These are phyloP conservation scores for Amanita inopinata DNA, from an alignment of 768 basidiomycete species.

Conservation along the genomic window DNA sequence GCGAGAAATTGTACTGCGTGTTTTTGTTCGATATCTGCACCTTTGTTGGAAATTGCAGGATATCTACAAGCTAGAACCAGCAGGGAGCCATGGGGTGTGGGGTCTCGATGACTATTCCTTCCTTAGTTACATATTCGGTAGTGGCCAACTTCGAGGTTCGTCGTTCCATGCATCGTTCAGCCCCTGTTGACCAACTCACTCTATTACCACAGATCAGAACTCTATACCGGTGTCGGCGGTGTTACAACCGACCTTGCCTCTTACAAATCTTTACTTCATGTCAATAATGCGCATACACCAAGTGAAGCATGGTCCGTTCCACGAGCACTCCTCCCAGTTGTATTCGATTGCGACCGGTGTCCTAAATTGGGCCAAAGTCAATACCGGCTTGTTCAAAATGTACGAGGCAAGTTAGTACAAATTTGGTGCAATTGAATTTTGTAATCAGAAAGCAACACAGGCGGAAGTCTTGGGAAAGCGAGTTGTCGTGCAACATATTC, in stretches of 20 bases:
- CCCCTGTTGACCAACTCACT: slow-evolving; percentile 9
- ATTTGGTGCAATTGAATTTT: slow-evolving; percentile 2
- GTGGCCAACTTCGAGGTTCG: slow-evolving; percentile 75
- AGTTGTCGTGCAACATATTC: slow-evolving; percentile 94
- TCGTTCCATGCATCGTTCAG: slow-evolving; percentile 3
- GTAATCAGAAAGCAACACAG: slow-evolving; percentile 22
- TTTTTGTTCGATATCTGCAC: slow-evolving; percentile 70
- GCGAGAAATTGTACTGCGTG: slow-evolving; percentile 42
- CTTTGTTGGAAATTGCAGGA: slow-evolving; percentile 85
- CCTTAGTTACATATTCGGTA: slow-evolving; percentile 85
- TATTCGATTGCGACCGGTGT: slow-evolving; percentile 83
- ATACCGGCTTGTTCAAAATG: slow-evolving; percentile 90
- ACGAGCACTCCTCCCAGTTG: slow-evolving; percentile 87
- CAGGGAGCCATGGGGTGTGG: slow-evolving; percentile 98
- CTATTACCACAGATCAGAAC: slow-evolving; percentile 40
- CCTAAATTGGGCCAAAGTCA: slow-evolving; percentile 85
- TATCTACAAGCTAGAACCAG: slow-evolving; percentile 85
- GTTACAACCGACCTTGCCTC: slow-evolving; percentile 45
- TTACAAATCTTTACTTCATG: slow-evolving; percentile 75
- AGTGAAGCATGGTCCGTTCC: slow-evolving; percentile 82
- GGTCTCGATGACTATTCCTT: slow-evolving; percentile 90
- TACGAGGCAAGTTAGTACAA: slow-evolving; percentile 55
- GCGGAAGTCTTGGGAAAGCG: slow-evolving; percentile 89
- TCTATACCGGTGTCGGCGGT: slow-evolving; percentile 56
- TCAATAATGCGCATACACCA: slow-evolving; percentile 68